Evolutionary conservation across 2,329 filamentous ascomycete species (phyloP).

Genomic region (Calonectria honghensis): DNA sequence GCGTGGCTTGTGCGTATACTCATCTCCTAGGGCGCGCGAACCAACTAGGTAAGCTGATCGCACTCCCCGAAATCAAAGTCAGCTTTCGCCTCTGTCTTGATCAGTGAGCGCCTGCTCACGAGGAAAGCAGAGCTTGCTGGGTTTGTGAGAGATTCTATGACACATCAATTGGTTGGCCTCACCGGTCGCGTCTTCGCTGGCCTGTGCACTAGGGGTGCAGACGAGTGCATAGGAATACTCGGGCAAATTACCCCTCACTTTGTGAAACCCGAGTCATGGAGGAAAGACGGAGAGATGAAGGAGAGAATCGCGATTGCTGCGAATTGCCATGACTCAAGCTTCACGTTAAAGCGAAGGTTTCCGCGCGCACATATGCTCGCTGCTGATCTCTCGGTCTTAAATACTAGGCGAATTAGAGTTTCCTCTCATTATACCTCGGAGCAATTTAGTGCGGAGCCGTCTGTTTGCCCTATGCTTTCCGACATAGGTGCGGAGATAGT

Average conservation of each 20-base stretch:
- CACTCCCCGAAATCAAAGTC: not conserved
- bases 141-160: not conserved
- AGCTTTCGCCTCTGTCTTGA: not conserved
- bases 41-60: not conserved
- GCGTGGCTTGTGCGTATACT: too few relatives aligned
- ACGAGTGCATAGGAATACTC: not conserved
- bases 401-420: constrained; percentile 2
- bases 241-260: not conserved
- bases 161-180: not conserved
- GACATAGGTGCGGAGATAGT: not conserved
- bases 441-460: not conserved
- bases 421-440: not conserved
- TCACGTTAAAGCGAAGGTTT: not conserved
- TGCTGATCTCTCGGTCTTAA: not conserved
- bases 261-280: too few relatives aligned
- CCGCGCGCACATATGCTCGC: not conserved
- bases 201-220: not conserved
- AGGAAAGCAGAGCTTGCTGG: not conserved
- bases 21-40: not conserved
- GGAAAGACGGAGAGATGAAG: not conserved
- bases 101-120: not conserved
- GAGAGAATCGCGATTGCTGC: not conserved
- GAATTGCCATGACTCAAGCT: not conserved
- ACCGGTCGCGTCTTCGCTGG: not conserved
- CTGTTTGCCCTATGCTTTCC: not conserved